Conservation (phyloP, 306 rosid species). For the Myrica gale region DNA sequence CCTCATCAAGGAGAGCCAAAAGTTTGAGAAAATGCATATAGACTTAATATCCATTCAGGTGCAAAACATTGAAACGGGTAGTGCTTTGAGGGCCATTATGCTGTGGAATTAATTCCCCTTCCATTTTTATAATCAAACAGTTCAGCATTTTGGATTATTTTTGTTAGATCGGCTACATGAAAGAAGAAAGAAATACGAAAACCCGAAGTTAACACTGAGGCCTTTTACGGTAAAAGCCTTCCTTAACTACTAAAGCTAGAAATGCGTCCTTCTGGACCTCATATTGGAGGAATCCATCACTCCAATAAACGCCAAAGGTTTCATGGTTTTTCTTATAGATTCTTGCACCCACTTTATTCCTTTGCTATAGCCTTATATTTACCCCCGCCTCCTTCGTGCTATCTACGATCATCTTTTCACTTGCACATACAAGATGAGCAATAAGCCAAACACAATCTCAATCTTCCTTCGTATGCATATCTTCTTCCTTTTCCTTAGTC, state of each 20-base stretch:
- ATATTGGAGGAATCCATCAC: slow-evolving; percentile 52
- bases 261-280: slow-evolving; percentile 29
- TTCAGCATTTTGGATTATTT: slow-evolving; percentile 31
- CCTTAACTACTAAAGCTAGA: slow-evolving; percentile 30
- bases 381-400: slow-evolving; percentile 24
- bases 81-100: slow-evolving; percentile 43
- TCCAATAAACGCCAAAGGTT: slow-evolving; percentile 40
- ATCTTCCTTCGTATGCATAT: slow-evolving; percentile 29
- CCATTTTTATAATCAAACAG: slow-evolving; percentile 27
- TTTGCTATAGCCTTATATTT: slow-evolving; percentile 33
- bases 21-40: background rate
- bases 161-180: slow-evolving; percentile 25
- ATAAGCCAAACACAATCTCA: slow-evolving; percentile 35
- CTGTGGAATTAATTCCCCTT: slow-evolving; percentile 23
- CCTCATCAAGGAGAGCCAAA: background rate
- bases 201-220: slow-evolving; percentile 17
- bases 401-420: slow-evolving; percentile 30
- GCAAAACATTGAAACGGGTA: slow-evolving; percentile 10
- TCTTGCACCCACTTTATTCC: slow-evolving; percentile 67
- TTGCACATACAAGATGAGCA: slow-evolving; percentile 42
- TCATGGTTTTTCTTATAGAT: slow-evolving; percentile 44
- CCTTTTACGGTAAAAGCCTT: slow-evolving; percentile 42
- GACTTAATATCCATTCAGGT: background rate
- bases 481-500: slow-evolving; percentile 42
- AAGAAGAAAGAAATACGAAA: slow-evolving; percentile 19